Evolutionary conservation across 768 basidiomycete genomes (phyloP).

Genomic region (Leccinum variicolor): DNA sequence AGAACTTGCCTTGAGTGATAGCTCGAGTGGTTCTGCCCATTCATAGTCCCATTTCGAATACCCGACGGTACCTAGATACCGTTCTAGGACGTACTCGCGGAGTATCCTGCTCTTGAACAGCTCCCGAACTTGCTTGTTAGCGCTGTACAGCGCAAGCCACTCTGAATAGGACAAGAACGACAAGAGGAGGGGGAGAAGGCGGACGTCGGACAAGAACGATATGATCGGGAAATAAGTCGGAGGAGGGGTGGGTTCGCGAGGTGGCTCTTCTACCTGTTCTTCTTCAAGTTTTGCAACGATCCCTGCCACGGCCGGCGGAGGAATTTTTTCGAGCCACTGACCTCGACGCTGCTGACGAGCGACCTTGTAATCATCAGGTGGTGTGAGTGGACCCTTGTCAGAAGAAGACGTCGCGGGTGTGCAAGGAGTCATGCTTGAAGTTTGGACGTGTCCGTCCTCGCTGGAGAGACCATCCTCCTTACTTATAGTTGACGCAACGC

Average conservation of each 20-base stretch:
- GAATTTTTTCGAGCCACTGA: slow-evolving; percentile 37
- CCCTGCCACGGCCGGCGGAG: slow-evolving; percentile 35
- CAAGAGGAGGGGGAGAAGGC: slow-evolving; percentile 54
- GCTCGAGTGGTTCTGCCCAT: slow-evolving; percentile 55
- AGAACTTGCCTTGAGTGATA: slow-evolving; percentile 58
- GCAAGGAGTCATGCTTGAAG: not conserved
- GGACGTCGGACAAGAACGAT: slow-evolving; percentile 51
- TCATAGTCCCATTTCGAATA: slow-evolving; percentile 61
- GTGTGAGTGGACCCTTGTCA: slow-evolving; percentile 8
- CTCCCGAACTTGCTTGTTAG: slow-evolving; percentile 52
- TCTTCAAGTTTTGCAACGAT: slow-evolving; percentile 24
- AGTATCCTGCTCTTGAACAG: slow-evolving; percentile 49
- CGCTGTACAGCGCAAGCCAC: slow-evolving; percentile 58
- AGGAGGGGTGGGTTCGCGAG: slow-evolving; percentile 21
- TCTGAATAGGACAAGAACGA: slow-evolving; percentile 66
- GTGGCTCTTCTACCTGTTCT: slow-evolving; percentile 11
- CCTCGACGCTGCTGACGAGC: slow-evolving; percentile 42
- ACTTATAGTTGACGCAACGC: not conserved
- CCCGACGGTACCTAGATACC: slow-evolving; percentile 68
- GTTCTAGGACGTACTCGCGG: slow-evolving; percentile 63
- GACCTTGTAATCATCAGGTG: slow-evolving; percentile 37
- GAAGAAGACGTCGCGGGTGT: not conserved
- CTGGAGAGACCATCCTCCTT: slow-evolving; percentile 3
- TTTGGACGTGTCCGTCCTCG: slow-evolving; percentile 4
- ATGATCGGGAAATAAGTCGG: slow-evolving; percentile 48